A percentile compares a stretch with the other conserved stretches of the same genome.
Conservation (phyloP, 495 filamentous ascomycete genomes). For the Extremus antarcticus region DNA sequence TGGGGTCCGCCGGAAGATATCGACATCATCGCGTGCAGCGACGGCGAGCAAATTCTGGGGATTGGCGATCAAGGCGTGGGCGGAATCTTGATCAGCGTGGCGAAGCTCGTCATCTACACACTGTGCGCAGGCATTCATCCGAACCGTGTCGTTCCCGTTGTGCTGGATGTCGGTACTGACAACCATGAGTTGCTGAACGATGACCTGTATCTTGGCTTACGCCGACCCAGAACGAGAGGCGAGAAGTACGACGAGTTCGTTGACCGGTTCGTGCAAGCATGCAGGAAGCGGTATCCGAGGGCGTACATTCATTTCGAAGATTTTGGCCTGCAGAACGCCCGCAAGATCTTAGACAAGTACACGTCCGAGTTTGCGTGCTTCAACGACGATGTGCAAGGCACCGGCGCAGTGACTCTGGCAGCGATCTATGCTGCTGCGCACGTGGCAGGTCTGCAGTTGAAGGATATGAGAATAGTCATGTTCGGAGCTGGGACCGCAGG, state of each 20-base stretch:
- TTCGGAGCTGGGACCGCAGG: constrained; percentile 83
- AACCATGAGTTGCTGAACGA: constrained; percentile 71
- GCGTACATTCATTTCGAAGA: constrained; percentile 79
- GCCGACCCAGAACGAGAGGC: constrained; percentile 52
- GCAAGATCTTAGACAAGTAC: constrained; percentile 66
- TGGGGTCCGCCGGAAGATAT: constrained; percentile 65
- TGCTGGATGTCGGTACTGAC: constrained; percentile 82
- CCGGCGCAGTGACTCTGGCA: constrained; percentile 75
- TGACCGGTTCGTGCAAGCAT: constrained; percentile 57
- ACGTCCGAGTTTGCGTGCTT: constrained; percentile 65
- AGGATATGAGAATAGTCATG: constrained; percentile 57
- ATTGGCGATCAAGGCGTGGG: constrained; percentile 91
- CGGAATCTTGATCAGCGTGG: constrained; percentile 72
- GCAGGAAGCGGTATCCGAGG: constrained; percentile 58
- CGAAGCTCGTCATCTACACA: constrained; percentile 73
- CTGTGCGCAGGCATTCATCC: constrained; percentile 80
- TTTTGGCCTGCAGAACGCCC: constrained; percentile 47
- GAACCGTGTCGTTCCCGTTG: constrained; percentile 65
- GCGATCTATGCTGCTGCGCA: constrained; percentile 65
- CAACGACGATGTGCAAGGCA: constrained; percentile 89
- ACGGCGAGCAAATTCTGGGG: constrained; percentile 70
- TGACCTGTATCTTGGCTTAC: constrained; percentile 68
- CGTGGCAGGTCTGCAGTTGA: constrained; percentile 53
- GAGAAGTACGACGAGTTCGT: constrained; percentile 72
- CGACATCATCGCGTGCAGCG: constrained; percentile 83